These are phyloP conservation scores for Castanospermum australe DNA, from an alignment of 306 rosid genomes.

Conservation along the genomic window DNA sequence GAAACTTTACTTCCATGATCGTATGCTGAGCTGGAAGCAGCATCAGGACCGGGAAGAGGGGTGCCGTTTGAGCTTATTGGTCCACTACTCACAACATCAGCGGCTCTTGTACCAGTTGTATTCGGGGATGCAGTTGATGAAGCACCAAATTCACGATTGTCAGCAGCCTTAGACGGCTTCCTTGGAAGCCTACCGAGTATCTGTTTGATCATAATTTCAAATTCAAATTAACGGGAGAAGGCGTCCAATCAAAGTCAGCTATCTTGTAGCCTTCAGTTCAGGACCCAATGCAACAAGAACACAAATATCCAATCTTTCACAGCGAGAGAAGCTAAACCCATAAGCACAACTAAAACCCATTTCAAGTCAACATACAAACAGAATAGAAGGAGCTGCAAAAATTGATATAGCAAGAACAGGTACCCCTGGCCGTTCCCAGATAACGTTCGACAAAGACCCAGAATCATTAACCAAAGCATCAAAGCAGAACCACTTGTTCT, in stretches of 20 bases:
- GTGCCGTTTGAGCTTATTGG: slow-evolving; percentile 23
- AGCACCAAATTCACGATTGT: slow-evolving; percentile 51
- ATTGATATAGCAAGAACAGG: slow-evolving; percentile 20
- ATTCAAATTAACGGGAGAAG: background rate
- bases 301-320: slow-evolving; percentile 12
- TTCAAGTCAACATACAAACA: slow-evolving; percentile 27
- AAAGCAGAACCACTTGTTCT: slow-evolving; percentile 19
- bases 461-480: slow-evolving; percentile 31
- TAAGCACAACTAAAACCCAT: slow-evolving; percentile 27
- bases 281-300: slow-evolving; percentile 12
- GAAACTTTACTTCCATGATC: slow-evolving; percentile 36
- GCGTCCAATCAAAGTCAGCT: slow-evolving; percentile 28
- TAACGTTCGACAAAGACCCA: slow-evolving; percentile 23
- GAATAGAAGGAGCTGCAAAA: background rate
- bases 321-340: slow-evolving; percentile 26
- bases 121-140: slow-evolving; percentile 40
- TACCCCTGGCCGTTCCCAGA: slow-evolving; percentile 20
- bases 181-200: slow-evolving; percentile 70
- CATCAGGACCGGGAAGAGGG: slow-evolving; percentile 20
- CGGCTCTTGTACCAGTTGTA: slow-evolving; percentile 44
- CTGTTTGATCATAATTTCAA: slow-evolving; percentile 63
- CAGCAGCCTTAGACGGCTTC: slow-evolving; percentile 65
- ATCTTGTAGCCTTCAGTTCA: slow-evolving; percentile 17
- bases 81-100: slow-evolving; percentile 29
- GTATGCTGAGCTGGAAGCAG: slow-evolving; percentile 29